Evolutionary conservation across 805 yeast species (phyloP).

Genomic region (Candida insectorum): DNA sequence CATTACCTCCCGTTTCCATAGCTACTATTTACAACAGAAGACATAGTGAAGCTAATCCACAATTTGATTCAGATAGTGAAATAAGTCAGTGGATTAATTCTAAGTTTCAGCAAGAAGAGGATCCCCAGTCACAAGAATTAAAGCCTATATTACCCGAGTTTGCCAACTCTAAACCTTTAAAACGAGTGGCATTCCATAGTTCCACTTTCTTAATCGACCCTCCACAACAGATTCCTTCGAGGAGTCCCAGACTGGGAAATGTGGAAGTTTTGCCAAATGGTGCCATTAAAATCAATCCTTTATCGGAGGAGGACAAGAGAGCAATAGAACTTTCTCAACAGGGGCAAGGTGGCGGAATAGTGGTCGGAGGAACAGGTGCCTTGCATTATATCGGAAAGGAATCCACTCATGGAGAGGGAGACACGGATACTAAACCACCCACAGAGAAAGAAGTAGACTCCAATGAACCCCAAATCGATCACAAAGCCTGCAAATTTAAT

Average conservation of each 20-base stretch:
- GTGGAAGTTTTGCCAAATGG: conserved; percentile 57
- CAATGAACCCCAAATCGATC: conserved; percentile 14
- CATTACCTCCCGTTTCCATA: conserved; percentile 8
- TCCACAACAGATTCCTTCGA: conserved; percentile 90
- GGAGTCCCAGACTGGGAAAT: conserved; percentile 78
- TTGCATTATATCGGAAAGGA: conserved; percentile 33
- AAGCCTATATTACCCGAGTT: conserved; percentile 21
- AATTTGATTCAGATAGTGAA: no score
- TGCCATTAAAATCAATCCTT: conserved; percentile 48
- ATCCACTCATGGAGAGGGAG: conserved; percentile 15
- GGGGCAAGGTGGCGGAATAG: conserved; percentile 60
- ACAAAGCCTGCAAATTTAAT: conserved; percentile 21
- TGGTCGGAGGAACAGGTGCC: conserved; percentile 77
- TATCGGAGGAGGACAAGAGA: conserved; percentile 50
- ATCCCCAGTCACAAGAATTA: background rate
- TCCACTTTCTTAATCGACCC: conserved; percentile 42
- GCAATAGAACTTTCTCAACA: conserved; percentile 38
- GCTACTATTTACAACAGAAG: conserved; percentile 17
- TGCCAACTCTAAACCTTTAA: conserved; percentile 31
- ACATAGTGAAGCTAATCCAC: conserved; percentile 1
- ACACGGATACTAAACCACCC: conserved; percentile 5
- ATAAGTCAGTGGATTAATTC: conserved; percentile 4
- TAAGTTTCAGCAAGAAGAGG: background rate
- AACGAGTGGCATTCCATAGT: conserved; percentile 42
- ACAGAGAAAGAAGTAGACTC: conserved; percentile 11